A percentile compares a stretch with the other conserved stretches of the same genome.
Conservation (phyloP, 2,329 filamentous ascomycete genomes). For the Exophiala sideris region DNA sequence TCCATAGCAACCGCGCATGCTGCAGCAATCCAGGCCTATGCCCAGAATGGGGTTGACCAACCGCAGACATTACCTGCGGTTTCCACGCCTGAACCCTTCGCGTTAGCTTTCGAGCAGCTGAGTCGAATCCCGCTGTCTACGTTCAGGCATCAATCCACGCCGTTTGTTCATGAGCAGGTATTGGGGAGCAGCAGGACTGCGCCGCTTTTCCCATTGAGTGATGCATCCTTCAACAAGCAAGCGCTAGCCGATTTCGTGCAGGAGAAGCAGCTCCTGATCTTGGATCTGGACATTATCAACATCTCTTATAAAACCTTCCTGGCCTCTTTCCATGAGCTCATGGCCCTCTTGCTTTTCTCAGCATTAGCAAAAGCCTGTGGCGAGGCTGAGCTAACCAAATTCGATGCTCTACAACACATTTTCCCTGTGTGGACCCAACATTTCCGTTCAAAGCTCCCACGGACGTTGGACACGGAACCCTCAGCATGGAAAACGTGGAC, state of each 20-base stretch:
- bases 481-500: constrained; percentile 25
- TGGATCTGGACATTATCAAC: constrained; percentile 6
- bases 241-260: not conserved
- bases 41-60: constrained; percentile 1
- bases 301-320: constrained; percentile 13
- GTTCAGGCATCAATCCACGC: constrained; percentile 16
- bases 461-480: constrained; percentile 10
- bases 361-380: constrained; percentile 6
- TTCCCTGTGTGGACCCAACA: constrained; percentile 14
- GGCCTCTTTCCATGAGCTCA: constrained; percentile 15
- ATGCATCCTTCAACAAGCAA: not conserved
- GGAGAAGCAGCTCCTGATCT: not conserved
- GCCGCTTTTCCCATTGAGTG: not conserved
- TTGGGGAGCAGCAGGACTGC: not conserved
- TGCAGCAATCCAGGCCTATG: constrained; percentile 12
- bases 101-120: constrained; percentile 12
- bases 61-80: constrained; percentile 9
- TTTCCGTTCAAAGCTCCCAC: constrained; percentile 13
- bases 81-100: constrained; percentile 7
- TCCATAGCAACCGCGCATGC: constrained; percentile 20
- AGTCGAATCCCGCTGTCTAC: constrained; percentile 13
- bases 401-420: constrained; percentile 4
- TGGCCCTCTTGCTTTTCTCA: constrained; percentile 10
- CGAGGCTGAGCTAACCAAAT: not conserved
- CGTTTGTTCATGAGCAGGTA: constrained; percentile 19